Base-by-base conservation (phyloP, 2,329 filamentous ascomycete species). In the Apiospora pterosperma region DNA sequence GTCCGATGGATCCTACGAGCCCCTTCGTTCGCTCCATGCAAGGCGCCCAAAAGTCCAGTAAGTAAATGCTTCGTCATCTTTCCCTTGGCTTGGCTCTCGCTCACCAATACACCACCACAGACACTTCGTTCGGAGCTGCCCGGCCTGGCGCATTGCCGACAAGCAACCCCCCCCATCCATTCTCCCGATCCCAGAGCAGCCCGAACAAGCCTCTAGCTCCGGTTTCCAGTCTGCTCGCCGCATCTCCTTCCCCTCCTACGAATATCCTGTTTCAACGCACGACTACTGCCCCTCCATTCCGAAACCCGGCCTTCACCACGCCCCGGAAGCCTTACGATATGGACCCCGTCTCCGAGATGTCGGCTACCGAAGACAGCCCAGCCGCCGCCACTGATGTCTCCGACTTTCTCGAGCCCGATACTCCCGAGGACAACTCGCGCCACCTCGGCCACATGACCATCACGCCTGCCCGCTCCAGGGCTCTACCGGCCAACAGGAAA, bases 301-400 rank as follows among this genome's bases (percentile, higher is more conserved):
- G 87, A 25, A 90, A 90, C 68, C 85, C 87, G 0, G 84, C 87
- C 3, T 90, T 90, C 68, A 88, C 84, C 2, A 90, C 88, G 0
- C 88, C 87, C 0, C 84, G 88, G 60, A 85, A 83, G 65, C 82
- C 84, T 0, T 79, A 85, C 65, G 85, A 89, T 39, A 80, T 85
- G 38, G 77, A 82, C 19, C 72, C 79, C 3, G 76, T 85, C 60
- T 87, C 86, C 4, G 86, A 88, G 70, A 77, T 79, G 44, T 88
- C 86, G 3, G 82, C 83, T 34, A 81, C 83, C 52, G 88, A 90
- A 67, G 84, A 85, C 21, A 90, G 87, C 67, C 88, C 88, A 21
- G 85, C 84, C 31, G 76, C 79, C 71, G 88, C 85, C 55, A 78
- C 74, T 44, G 58, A 60, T 4, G 38, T 25, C 78, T 80, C 38